Evolutionary conservation across 1,139 yeast species (phyloP), one percentile per base, ranked within the genome.

Genomic region (Hansenula lynferdii): DNA sequence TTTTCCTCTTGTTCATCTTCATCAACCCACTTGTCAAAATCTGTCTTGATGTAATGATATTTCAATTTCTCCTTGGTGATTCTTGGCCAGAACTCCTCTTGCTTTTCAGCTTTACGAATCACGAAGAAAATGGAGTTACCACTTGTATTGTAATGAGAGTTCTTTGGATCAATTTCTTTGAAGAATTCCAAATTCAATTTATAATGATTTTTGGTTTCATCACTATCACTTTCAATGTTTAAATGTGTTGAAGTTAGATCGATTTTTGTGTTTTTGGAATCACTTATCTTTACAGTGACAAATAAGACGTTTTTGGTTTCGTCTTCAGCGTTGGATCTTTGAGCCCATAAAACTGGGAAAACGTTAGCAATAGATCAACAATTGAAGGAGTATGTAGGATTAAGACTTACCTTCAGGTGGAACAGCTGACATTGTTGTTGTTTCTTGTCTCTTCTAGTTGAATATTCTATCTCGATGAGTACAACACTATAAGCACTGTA

Each of bases 1-100:
- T 64, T 66, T 30, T 59, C 61, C 34, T 85, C 87, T 64, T 86
- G 96, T 64, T 87, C 96, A 56, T 89, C 96, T 68, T 87, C 95
- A 59, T 87, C 96, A 33, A 84, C 94, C 98, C 98, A 92, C 64
- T 82, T 85, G 68, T 90, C 96, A 57, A 92, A 92, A 60, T 92
- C 98, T 14, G 98, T 92, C 70, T 86, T 85, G 60, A 92, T 77
- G 63, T 76, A 86, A 51, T 77, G 83, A 49, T 70, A 73, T 58
- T 75, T 84, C 52, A 72, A 70, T 67, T 80, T 85, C 56, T 77
- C 86, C 67, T 80, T 85, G 47, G 83, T 84, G 62, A 85, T 74
- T 62, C 95, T 78, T 59, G 90, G 97, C 98, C 97, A 94, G 70
- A 69, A 90, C 58, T 89, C 97, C 43, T 69, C 77, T 53, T 75